These are phyloP conservation scores for Pezicula neosporulosa DNA, from an alignment of 2,329 filamentous ascomycete genomes.

Conservation along the genomic window DNA sequence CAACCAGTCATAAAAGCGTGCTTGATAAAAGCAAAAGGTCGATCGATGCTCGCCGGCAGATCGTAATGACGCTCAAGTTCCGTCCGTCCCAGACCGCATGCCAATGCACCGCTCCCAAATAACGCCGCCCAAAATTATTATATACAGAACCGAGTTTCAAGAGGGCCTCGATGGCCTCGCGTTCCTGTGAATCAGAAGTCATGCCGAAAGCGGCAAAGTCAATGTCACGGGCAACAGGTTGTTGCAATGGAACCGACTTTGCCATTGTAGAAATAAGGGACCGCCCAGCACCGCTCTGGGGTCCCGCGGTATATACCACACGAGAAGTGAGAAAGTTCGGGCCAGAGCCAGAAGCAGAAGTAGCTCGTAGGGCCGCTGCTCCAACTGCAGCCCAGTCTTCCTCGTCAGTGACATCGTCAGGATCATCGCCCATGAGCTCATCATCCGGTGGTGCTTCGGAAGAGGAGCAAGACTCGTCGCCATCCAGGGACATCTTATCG, in stretches of 20 bases:
- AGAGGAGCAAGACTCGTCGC: conserved; percentile 71
- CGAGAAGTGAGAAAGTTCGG: conserved; percentile 43
- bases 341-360: conserved; percentile 52
- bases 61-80: conserved; percentile 19
- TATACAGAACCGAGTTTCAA: conserved; percentile 78
- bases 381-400: conserved; percentile 94
- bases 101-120: conserved; percentile 7
- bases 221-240: conserved; percentile 37
- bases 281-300: conserved; percentile 32
- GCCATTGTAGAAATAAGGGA: conserved; percentile 21
- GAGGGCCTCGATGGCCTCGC: conserved; percentile 77
- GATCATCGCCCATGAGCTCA: conserved; percentile 68
- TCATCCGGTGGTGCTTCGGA: conserved; percentile 67
- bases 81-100: conserved; percentile 18
- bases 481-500: conserved; percentile 90
- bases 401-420: conserved; percentile 86
- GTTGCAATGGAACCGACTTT: conserved; percentile 31
- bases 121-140: conserved; percentile 36
- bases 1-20: conserved; percentile 15
- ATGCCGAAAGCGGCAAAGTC: conserved; percentile 40
- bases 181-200: conserved; percentile 66
- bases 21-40: conserved; percentile 17
- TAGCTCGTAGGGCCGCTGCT: conserved; percentile 74
- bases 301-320: conserved; percentile 39
- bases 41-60: conserved; percentile 31